Conservation (phyloP, 306 rosid species). For the Quercus suber region DNA sequence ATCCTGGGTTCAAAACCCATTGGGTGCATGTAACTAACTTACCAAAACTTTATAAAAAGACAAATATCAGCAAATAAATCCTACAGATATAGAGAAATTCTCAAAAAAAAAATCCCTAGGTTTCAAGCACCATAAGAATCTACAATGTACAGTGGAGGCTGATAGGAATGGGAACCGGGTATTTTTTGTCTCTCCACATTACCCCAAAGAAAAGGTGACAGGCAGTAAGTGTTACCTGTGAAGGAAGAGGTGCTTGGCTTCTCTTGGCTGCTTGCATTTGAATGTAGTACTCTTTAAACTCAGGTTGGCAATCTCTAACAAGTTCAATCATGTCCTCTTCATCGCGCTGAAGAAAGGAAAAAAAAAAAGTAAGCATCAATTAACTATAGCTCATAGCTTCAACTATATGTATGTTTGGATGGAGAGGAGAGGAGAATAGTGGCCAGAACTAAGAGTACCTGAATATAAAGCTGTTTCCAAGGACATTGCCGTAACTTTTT, state of each 20-base stretch:
- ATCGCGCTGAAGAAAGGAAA: constrained; percentile 63
- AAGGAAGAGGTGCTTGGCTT: constrained; percentile 89
- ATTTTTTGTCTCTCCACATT: no score
- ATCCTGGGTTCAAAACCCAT: no score
- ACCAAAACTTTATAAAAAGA: background rate
- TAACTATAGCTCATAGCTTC: background rate
- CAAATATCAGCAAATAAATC: background rate
- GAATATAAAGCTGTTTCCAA: constrained; percentile 78
- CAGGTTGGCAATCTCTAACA: constrained; percentile 67
- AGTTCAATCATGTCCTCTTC: constrained; percentile 84
- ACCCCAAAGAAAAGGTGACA: background rate
- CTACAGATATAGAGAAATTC: background rate
- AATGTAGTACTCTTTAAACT: constrained; percentile 90
- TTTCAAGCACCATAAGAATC: no score
- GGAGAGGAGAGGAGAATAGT: no score
- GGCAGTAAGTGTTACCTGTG: constrained; percentile 54
- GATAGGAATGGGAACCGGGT: no score
- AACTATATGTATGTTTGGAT: background rate
- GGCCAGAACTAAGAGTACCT: constrained; percentile 34
- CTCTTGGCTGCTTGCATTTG: constrained; percentile 98
- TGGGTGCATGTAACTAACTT: background rate
- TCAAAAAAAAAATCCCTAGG: no score
- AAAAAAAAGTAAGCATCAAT: background rate
- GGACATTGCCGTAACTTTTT: constrained; percentile 75
- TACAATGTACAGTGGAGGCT: no score